Percentiles rank a stretch among this genome's conserved stretches.
phyloP scores from a whole-genome alignment of 2,329 filamentous ascomycete genomes.

The Chaetomiaceae sp. region DNA sequence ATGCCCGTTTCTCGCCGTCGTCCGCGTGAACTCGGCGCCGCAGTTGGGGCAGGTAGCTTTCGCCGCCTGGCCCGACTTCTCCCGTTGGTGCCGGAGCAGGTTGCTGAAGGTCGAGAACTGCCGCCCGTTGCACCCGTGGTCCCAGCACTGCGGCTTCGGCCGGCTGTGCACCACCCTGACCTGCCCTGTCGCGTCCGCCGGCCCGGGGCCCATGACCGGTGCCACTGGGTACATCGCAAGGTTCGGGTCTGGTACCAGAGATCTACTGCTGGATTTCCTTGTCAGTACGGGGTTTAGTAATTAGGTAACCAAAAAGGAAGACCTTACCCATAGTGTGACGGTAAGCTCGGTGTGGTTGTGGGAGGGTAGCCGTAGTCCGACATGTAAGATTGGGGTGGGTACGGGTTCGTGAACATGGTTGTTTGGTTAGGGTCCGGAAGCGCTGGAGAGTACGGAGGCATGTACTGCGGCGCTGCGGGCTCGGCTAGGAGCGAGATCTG shows the following conservation, averaged over 20 bases:
- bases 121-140: constrained; percentile 91
- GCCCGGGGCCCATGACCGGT: constrained; percentile 20
- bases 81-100: constrained; percentile 81
- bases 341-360: constrained; percentile 25
- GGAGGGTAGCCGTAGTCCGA: constrained; percentile 28
- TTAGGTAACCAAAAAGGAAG: neutral
- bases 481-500: constrained; percentile 48
- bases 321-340: constrained; percentile 30
- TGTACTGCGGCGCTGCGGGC: constrained; percentile 40
- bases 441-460: constrained; percentile 45
- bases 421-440: constrained; percentile 36
- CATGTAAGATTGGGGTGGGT: constrained; percentile 31
- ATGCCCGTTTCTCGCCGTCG: constrained; percentile 82
- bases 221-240: constrained; percentile 29
- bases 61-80: constrained; percentile 84
- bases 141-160: constrained; percentile 95
- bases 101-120: constrained; percentile 98
- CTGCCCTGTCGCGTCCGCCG: constrained; percentile 32
- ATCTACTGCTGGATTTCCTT: constrained; percentile 10
- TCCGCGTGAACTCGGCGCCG: constrained; percentile 87
- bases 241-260: constrained; percentile 20
- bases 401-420: constrained; percentile 28
- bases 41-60: constrained; percentile 89
- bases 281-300: constrained; percentile 6
- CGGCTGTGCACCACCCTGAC: constrained; percentile 68